Evolutionary conservation across 768 basidiomycete species (phyloP).

Genomic region (Pleurotus pulmonarius): DNA sequence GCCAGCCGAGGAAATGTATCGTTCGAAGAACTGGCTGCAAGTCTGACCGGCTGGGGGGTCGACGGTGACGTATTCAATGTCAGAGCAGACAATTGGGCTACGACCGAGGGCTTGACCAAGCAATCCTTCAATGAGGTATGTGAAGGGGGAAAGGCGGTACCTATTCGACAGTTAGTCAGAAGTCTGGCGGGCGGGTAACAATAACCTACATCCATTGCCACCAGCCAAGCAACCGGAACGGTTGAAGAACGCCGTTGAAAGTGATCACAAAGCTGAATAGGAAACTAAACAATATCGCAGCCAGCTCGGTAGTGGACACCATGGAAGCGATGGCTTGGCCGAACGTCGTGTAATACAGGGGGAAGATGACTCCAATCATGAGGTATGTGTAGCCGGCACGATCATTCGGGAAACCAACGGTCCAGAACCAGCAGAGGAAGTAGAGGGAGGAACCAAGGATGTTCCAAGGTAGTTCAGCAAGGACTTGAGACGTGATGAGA

Average conservation of each 20-base stretch:
- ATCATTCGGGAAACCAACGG: conserved; percentile 52
- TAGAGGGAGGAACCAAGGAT: conserved; percentile 56
- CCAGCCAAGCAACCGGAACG: conserved; percentile 56
- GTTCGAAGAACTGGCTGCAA: conserved; percentile 48
- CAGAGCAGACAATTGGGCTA: conserved; percentile 50
- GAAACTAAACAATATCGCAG: conserved; percentile 53
- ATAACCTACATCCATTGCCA: conserved; percentile 59
- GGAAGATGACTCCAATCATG: conserved; percentile 51
- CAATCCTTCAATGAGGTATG: conserved; percentile 49
- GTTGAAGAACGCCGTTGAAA: conserved; percentile 72
- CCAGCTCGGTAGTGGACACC: conserved; percentile 57
- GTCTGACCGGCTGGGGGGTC: conserved; percentile 54
- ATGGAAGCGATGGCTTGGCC: conserved; percentile 59
- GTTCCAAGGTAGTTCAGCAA: conserved; percentile 64
- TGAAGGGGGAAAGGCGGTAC: conserved; percentile 48
- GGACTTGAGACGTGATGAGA: conserved; percentile 48
- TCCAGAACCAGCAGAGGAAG: conserved; percentile 75
- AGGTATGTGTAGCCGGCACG: conserved; percentile 61
- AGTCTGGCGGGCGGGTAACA: too few relatives aligned
- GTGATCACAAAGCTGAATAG: conserved; percentile 61
- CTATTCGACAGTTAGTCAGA: too few relatives aligned
- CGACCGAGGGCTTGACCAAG: conserved; percentile 51
- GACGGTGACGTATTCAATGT: conserved; percentile 57
- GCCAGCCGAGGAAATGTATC: conserved; percentile 47
- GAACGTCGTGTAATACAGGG: conserved; percentile 62